Base-by-base conservation (phyloP, 169 alveolate genomes). In the Cryptosporidium xiaoi region DNA sequence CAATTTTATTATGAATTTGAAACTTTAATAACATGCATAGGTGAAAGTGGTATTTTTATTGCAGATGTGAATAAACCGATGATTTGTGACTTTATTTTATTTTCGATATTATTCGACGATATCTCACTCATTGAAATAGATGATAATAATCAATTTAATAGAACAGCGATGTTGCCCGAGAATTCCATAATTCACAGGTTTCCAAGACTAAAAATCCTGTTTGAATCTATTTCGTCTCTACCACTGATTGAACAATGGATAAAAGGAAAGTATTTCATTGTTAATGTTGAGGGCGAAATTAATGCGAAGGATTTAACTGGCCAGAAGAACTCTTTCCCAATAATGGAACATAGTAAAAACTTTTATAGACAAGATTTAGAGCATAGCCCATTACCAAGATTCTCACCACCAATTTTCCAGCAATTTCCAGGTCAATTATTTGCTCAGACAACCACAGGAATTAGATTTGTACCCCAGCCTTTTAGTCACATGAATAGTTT, bases 161-260 rank as follows among this genome's bases (percentile, higher is more conserved):
- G 87, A 44, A 20, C 31, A 12, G 13, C 46, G 3, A 12, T 77
- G 46, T 18, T 77, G 16, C 87, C 77, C 40, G 87, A 77, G 24
- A 44, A 46, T 16, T 77, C 65, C 12, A 40, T 77, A 13, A 77
- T 77, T 77, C 87, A 77, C 6, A 56, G 33, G 31, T 77, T 77
- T 27, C 87, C 87, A 18, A 56, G 87, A 48, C 50, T 77, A 62
- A 77, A 77, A 29, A 29, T 62, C 18, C 64, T 77, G 29, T 77
- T 77, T 20, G 69, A 60, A 62, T 56, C 71, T 7, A 60, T 77
- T 3, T 53, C 77, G 16, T 18, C 31, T 0, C 65, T 77, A 10
- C 87, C 87, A 36, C 55, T 77, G 15, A 62, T 77, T 55, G 71
- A 77, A 24, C 87, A 77, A 44, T 77, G 87, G 87, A 60, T 77